phyloP scores from a whole-genome alignment of 2,329 filamentous ascomycete species.

The Sclerotinia minor region DNA sequence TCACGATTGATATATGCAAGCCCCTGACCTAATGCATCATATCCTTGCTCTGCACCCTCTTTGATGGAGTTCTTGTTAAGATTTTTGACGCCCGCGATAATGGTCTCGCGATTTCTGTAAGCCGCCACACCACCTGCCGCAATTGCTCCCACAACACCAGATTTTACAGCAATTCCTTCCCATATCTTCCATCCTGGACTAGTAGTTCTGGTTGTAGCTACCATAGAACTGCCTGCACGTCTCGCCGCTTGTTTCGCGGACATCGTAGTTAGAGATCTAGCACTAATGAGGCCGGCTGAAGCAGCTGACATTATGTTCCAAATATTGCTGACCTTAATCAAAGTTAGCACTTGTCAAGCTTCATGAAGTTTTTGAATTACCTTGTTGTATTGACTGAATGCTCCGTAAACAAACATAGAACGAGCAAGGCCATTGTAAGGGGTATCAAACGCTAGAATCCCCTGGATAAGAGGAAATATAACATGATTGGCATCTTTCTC shows the following conservation, averaged over 20 bases:
- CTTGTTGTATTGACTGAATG: constrained; percentile 60
- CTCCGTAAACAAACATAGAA: constrained; percentile 61
- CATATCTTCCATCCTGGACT: constrained; percentile 52
- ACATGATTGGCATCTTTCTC: constrained; percentile 24
- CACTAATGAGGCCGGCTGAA: constrained; percentile 49
- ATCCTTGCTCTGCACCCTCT: constrained; percentile 46
- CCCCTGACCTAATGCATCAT: constrained; percentile 46
- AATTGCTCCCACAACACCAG: constrained; percentile 78
- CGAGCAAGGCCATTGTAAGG: constrained; percentile 70
- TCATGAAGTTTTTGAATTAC: constrained; percentile 38
- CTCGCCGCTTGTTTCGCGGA: constrained; percentile 36
- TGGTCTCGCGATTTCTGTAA: constrained; percentile 73
- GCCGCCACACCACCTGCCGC: constrained; percentile 78
- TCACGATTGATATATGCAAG: constrained; percentile 59
- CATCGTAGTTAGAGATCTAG: constrained; percentile 36
- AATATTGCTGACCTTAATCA: constrained; percentile 52
- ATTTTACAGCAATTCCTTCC: constrained; percentile 71
- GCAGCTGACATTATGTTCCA: constrained; percentile 59
- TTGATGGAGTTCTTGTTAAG: constrained; percentile 41
- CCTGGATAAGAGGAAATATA: constrained; percentile 75
- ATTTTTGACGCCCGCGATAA: constrained; percentile 52
- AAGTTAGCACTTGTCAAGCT: background rate
- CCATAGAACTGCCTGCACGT: constrained; percentile 26
- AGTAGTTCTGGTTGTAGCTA: constrained; percentile 28
- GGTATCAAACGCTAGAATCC: constrained; percentile 80